Evolutionary conservation across 805 yeast genomes (phyloP), one percentile per base, ranked within the genome.

Genomic region (Kodamaea fukazawae): DNA sequence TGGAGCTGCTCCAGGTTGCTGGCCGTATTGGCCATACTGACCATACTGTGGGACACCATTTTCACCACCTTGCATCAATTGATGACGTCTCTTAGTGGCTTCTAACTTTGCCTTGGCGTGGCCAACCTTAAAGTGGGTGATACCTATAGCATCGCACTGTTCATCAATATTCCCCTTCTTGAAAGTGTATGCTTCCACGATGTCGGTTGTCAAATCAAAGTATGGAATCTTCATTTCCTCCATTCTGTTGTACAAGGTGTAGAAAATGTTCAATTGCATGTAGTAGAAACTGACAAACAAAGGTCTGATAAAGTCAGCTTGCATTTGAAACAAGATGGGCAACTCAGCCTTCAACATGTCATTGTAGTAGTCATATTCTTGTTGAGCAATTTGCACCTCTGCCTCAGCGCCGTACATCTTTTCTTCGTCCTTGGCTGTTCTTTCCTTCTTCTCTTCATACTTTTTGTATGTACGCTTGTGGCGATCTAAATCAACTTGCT

Each of bases 191-290:
- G 90, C 83, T 59, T 86, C 91, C 40, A 85, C 73, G 47, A 93
- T 86, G 59, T 89, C 98, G 32, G 86, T 74, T 36, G 78, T 71
- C 57, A 93, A 71, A 60, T 93, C 95, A 64, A 93, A 93, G 67
- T 93, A 93, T 11, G 97, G 96, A 50, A 93, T 93, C 68, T 93
- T 89, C 86, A 91, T 81, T 58, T 87, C 96, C 66, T 91, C 96
- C 87, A 91, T 86, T 54, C 86, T 78, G 57, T 76, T 83, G 70
- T 86, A 90, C 46, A 93, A 71, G 1, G 96, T 89, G 74, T 93
- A 93, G 64, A 90, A 93, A 42, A 93, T 88, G 70, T 93, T 93
- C 71, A 93, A 77, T 70, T 93, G 99, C 98, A 93, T 93, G 73
- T 81, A 93, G 67, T 93, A 93, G 63, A 93, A 83, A 40, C 95